phyloP scores from a whole-genome alignment of 805 yeast species.

The Sugiyamaella smithiae region DNA sequence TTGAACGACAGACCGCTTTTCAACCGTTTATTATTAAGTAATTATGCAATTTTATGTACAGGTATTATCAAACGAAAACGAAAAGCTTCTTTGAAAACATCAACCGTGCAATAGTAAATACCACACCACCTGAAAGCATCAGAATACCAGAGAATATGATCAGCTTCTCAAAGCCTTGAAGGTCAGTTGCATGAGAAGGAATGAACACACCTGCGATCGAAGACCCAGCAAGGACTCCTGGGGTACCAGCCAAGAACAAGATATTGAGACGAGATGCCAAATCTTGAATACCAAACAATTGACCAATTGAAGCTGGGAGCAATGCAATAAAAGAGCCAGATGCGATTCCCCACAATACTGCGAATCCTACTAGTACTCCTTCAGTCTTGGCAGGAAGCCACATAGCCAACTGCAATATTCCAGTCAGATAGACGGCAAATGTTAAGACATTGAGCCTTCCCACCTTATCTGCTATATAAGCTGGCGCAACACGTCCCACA shows the following conservation, averaged over 20 bases:
- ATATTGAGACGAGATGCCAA: constrained; percentile 33
- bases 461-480: constrained; percentile 43
- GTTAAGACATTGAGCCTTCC: constrained; percentile 45
- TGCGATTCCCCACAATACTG: constrained; percentile 36
- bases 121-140: constrained; percentile 24
- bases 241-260: constrained; percentile 30
- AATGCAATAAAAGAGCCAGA: constrained; percentile 38
- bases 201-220: constrained; percentile 37
- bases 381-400: constrained; percentile 21
- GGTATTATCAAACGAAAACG: constrained; percentile 23
- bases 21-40: too few relatives aligned
- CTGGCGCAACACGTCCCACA: constrained; percentile 49
- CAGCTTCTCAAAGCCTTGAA: constrained; percentile 27
- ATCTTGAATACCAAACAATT: constrained; percentile 36
- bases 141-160: constrained; percentile 36
- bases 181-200: constrained; percentile 23
- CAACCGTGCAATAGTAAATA: constrained; percentile 20
- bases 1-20: too few relatives aligned
- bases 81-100: constrained; percentile 17
- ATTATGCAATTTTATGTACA: too few relatives aligned
- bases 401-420: constrained; percentile 30
- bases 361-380: constrained; percentile 27
- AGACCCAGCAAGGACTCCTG: constrained; percentile 38
- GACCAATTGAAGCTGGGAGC: constrained; percentile 36
- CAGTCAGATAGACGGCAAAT: constrained; percentile 32